Base-by-base conservation (phyloP, 768 basidiomycete species). In the Russula sp. region DNA sequence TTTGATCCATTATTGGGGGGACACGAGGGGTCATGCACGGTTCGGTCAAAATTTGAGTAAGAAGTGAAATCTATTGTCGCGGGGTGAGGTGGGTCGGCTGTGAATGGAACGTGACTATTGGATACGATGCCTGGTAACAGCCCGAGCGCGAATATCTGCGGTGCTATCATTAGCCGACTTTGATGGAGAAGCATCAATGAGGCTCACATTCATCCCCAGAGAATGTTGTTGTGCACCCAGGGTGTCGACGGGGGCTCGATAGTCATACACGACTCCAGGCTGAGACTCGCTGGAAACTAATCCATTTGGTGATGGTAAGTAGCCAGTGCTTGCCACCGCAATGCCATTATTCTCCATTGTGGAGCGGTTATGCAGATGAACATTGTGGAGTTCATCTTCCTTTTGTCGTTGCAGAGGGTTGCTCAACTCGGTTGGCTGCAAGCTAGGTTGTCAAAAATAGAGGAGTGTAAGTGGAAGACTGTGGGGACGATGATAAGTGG, bases 341-440 rank as follows among this genome's bases (percentile, higher is more conserved):
- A 46, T 13, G 36, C 59, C 28, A 36, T 49, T 52, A 36, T 49
- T 52, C 14, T 55, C 59, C 20, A 52, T 14, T 24, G 26, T 13
- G n/a, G 30, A 40, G 30, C 60, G 14, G 46, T 36, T 38, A 42
- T 22, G 48, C 28, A 22, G 10, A 30, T 64, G 36, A 5, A 53
- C 9, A 36, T 28, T 2, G 44, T 48, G n/a, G 52, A 26, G 36
- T 48, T 64, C 58, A 64, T 64, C n/a, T 8, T 55, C 28, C 26
- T 28, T 48, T 13, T n/a, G 38, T 48, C 22, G 36, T 36, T 28
- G 57, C 44, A 18, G 32, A 4, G 11, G 38, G 18, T 55, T n/a
- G 54, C 18, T 36, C 36, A 30, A n/a, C 26, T 53, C 32, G 20
- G 44, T n/a, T 16, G 38, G 38, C 14, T 16, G 38, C 4, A 38